Conservation (phyloP, 176 grass and related monocot genomes). For the Neostapfia colusana region DNA sequence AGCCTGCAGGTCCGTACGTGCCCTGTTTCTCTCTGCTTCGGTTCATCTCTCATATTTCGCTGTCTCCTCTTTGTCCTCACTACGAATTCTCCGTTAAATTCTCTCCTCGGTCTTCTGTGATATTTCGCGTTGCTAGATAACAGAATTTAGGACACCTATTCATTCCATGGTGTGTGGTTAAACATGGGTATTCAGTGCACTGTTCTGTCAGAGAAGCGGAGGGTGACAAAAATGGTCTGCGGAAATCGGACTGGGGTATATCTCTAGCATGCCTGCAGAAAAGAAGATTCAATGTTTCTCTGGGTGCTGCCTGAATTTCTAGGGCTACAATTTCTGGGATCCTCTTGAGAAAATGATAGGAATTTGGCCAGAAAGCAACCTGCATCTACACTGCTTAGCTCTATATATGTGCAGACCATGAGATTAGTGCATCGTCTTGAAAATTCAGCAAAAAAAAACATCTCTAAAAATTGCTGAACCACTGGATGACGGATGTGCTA, state of each 20-base stretch:
- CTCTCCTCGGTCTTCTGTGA: background rate
- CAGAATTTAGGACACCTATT: background rate
- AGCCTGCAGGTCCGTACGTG: constrained; percentile 64
- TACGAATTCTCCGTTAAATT: background rate
- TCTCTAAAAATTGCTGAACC: background rate
- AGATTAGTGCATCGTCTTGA: background rate
- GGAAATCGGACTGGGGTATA: background rate
- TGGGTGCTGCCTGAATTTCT: background rate
- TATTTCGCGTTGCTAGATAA: background rate
- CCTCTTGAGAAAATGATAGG: too few species aligned
- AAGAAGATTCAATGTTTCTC: background rate
- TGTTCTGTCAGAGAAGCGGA: too few species aligned
- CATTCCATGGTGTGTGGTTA: too few species aligned
- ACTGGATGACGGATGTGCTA: background rate
- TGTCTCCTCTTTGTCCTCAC: background rate
- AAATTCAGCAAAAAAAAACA: background rate
- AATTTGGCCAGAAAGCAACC: too few species aligned
- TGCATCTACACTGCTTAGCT: background rate
- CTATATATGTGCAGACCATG: background rate
- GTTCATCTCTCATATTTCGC: too few species aligned
- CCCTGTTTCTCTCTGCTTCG: background rate
- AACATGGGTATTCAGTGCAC: too few species aligned
- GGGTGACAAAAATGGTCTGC: too few species aligned
- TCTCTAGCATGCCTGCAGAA: background rate
- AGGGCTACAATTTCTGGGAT: background rate